Percentiles rank a stretch among this genome's conserved stretches.
Conservation (phyloP, 1,284 basidiomycete genomes). For the Ceratobasidium sp. region DNA sequence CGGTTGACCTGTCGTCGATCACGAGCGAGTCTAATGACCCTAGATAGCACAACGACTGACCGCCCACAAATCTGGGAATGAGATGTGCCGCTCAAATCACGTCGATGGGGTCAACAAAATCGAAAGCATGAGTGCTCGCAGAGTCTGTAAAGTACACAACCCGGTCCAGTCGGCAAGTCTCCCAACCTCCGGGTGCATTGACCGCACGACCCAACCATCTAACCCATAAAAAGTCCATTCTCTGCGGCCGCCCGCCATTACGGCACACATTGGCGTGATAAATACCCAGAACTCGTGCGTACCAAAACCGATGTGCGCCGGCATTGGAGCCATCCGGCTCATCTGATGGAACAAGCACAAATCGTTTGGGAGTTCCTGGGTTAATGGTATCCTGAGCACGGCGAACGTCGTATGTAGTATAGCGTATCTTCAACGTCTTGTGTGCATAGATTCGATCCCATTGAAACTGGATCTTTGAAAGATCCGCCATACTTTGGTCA, state of each 20-base stretch:
- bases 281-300: slow-evolving; percentile 48
- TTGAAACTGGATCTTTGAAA: neutral
- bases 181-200: slow-evolving; percentile 40
- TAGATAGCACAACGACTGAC: slow-evolving; percentile 23
- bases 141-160: slow-evolving; percentile 48
- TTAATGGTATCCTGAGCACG: slow-evolving; percentile 32
- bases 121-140: slow-evolving; percentile 46
- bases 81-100: slow-evolving; percentile 51
- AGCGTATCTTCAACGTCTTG: slow-evolving; percentile 2
- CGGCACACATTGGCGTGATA: slow-evolving; percentile 46
- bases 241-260: neutral
- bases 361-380: neutral
- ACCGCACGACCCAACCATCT: slow-evolving; percentile 45
- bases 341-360: neutral
- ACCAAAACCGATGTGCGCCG: slow-evolving; percentile 45
- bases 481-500: neutral
- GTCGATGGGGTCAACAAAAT: slow-evolving; percentile 52
- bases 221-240: slow-evolving; percentile 46
- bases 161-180: slow-evolving; percentile 43
- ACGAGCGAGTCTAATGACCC: slow-evolving; percentile 18
- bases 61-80: slow-evolving; percentile 46
- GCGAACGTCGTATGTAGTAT: slow-evolving; percentile 36
- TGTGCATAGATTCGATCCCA: slow-evolving; percentile 6
- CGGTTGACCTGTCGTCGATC: neutral
- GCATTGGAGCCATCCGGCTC: neutral